Evolutionary conservation across 192 early-diverging fungal species (phyloP).

Genomic region (Linnemannia zychae): DNA sequence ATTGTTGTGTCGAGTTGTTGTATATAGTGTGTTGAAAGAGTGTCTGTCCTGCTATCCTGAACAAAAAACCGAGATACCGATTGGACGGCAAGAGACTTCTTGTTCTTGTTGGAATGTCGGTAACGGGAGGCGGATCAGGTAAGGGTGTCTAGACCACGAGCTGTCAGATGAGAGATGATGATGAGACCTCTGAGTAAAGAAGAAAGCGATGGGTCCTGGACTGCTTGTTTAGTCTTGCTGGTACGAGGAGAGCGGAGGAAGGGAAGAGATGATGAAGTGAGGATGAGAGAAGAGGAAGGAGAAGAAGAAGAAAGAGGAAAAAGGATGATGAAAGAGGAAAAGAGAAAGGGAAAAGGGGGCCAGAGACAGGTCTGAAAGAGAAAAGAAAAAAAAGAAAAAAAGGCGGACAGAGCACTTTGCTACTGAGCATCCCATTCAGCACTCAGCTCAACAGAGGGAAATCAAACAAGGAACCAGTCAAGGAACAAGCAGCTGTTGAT

Average conservation of each 20-base stretch:
- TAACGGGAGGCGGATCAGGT: neutral
- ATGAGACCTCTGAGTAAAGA: neutral
- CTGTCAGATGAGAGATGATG: neutral
- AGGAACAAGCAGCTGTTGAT: neutral
- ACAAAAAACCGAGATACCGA: neutral
- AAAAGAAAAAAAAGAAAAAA: slow-evolving; percentile 2
- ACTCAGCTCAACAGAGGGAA: too few species aligned
- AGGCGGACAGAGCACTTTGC: neutral
- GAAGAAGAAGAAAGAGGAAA: slow-evolving; percentile 6
- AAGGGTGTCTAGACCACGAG: neutral
- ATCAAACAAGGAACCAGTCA: neutral
- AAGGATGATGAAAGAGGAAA: neutral
- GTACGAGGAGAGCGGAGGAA: neutral
- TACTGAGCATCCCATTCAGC: too few species aligned
- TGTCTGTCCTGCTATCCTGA: neutral
- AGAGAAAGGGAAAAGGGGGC: neutral
- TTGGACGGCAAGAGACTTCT: neutral
- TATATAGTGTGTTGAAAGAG: neutral
- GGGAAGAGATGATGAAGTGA: neutral
- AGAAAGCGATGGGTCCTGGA: neutral
- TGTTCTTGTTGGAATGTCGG: neutral
- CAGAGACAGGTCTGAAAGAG: neutral
- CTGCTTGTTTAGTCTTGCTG: too few species aligned
- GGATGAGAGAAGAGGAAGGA: neutral
- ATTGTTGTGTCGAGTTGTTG: neutral